Evolutionary conservation across 2,329 filamentous ascomycete genomes (phyloP).

Genomic region (Cladosporium velox): DNA sequence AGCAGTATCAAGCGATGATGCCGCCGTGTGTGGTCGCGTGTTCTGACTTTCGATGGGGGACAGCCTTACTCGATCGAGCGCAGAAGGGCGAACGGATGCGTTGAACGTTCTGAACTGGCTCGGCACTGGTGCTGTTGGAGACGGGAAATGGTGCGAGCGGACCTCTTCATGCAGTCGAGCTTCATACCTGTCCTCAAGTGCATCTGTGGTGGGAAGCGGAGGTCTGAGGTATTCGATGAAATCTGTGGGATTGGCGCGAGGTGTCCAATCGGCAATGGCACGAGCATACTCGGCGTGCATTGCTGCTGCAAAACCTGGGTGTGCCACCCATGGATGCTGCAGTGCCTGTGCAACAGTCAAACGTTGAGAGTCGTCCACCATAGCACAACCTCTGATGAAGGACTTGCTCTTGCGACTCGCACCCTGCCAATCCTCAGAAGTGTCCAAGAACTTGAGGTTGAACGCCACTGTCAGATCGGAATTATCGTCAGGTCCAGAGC

Average conservation of each 20-base stretch:
- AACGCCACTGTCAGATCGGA: constrained; percentile 5
- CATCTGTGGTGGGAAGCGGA: background rate
- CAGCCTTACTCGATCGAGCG: background rate
- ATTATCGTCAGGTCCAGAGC: constrained; percentile 30
- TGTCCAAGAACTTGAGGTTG: constrained; percentile 49
- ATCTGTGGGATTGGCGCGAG: constrained; percentile 28
- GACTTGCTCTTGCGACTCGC: constrained; percentile 48
- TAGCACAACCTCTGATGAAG: constrained; percentile 56
- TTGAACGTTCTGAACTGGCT: constrained; percentile 8
- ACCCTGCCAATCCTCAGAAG: constrained; percentile 44
- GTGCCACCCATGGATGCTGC: constrained; percentile 58
- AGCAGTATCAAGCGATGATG: background rate
- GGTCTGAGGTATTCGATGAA: constrained; percentile 16
- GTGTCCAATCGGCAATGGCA: constrained; percentile 53
- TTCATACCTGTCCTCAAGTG: background rate
- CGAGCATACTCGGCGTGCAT: constrained; percentile 54
- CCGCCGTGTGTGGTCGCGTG: background rate
- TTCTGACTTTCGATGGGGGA: background rate
- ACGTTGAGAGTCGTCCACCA: constrained; percentile 51
- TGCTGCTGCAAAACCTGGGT: constrained; percentile 48
- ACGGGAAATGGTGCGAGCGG: constrained; percentile 12
- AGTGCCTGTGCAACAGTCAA: constrained; percentile 58
- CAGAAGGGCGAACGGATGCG: background rate
- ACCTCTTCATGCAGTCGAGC: constrained; percentile 13
- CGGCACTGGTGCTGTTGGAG: background rate